Evolutionary conservation across 139 green algal genomes (phyloP).

Genomic region (Chlorella sp.): DNA sequence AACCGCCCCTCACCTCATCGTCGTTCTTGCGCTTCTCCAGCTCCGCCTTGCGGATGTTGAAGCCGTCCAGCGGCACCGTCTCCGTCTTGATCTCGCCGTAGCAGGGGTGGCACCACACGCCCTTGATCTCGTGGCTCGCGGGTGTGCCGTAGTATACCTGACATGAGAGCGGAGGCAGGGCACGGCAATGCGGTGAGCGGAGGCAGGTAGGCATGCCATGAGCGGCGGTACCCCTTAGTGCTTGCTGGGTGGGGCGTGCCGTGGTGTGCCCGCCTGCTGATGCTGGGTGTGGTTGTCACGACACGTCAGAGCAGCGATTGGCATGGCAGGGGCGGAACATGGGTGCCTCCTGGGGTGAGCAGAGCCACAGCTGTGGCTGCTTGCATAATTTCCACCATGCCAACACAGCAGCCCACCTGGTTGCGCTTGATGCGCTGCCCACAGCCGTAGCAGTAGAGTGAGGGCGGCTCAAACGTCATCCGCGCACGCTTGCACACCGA

Average conservation of each 20-base stretch:
- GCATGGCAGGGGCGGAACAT: no score
- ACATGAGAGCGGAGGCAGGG: not conserved
- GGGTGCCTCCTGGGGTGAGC: no score
- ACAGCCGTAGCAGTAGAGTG: constrained; percentile 93
- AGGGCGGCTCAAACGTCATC: constrained; percentile 94
- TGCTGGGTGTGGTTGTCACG: no score
- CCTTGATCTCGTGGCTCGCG: constrained; percentile 56
- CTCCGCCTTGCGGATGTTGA: constrained; percentile 52
- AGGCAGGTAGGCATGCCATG: not conserved
- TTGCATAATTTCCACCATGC: not conserved
- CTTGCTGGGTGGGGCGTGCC: no score
- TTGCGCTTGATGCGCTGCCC: constrained; percentile 92
- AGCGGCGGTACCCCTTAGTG: not conserved
- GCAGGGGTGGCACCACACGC: constrained; percentile 89
- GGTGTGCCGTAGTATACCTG: constrained; percentile 59
- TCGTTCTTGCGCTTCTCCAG: constrained; percentile 95
- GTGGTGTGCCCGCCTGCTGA: not conserved
- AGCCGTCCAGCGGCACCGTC: constrained; percentile 62
- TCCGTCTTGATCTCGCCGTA: constrained; percentile 60
- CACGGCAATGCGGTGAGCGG: not conserved
- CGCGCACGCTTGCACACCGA: constrained; percentile 79
- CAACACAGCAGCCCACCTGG: constrained; percentile 62
- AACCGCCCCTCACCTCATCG: constrained; percentile 69
- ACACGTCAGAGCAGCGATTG: no score
- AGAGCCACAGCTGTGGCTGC: not conserved